Conservation (phyloP, 768 basidiomycete genomes). For the Lactarius hengduanensis region DNA sequence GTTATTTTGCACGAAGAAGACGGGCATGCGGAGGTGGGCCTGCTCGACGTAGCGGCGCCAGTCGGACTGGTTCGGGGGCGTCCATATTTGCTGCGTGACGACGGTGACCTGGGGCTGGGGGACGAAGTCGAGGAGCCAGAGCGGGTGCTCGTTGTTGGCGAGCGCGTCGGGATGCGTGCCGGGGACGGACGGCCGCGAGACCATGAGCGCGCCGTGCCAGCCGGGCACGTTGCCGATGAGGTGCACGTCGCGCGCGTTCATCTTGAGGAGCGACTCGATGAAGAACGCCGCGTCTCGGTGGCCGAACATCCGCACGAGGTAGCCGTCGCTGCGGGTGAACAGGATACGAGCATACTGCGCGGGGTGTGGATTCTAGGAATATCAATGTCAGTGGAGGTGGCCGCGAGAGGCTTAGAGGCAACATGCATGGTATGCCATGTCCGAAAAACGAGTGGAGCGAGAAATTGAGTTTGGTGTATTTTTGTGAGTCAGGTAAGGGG, state of each 20-base stretch:
- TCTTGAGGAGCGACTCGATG: slow-evolving; percentile 21
- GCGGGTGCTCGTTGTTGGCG: not conserved
- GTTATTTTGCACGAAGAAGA: slow-evolving; percentile 21
- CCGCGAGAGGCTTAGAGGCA: not conserved
- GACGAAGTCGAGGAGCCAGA: slow-evolving; percentile 21
- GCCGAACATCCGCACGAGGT: slow-evolving; percentile 22
- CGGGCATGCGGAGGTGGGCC: slow-evolving; percentile 20
- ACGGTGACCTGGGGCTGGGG: not conserved
- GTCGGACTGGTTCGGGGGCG: slow-evolving; percentile 24
- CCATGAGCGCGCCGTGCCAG: slow-evolving; percentile 15
- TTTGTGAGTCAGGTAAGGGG: not conserved
- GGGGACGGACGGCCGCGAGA: slow-evolving; percentile 1
- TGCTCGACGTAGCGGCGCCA: slow-evolving; percentile 28
- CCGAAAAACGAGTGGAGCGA: not conserved
- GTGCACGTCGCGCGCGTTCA: not conserved
- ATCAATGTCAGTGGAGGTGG: not conserved
- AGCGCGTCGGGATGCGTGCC: not conserved
- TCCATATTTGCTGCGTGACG: slow-evolving; percentile 23
- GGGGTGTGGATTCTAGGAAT: not conserved
- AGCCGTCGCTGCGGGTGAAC: slow-evolving; percentile 6
- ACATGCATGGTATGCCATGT: slow-evolving; percentile 7
- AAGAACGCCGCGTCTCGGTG: slow-evolving; percentile 18
- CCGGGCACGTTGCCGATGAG: slow-evolving; percentile 17
- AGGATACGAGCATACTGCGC: not conserved
- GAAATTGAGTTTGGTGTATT: not conserved